Conservation (phyloP, 495 filamentous ascomycete species). For the Aspergillus avenaceus region DNA sequence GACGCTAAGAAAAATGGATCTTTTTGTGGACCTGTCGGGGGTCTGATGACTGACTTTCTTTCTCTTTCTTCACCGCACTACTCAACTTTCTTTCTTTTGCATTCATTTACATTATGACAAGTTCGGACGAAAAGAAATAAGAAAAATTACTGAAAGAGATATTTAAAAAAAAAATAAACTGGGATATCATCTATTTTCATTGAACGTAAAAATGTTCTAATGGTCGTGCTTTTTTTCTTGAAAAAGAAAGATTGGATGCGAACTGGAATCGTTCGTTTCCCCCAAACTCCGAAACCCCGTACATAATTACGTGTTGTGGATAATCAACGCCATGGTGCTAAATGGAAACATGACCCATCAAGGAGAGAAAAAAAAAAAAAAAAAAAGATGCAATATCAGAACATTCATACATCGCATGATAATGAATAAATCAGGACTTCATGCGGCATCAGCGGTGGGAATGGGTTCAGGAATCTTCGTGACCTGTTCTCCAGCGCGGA, state of each 20-base stretch:
- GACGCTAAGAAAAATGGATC: neutral
- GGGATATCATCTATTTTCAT: neutral
- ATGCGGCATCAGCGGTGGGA: constrained; percentile 44
- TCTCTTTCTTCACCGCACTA: no score
- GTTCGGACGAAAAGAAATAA: neutral
- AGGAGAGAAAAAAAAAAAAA: constrained; percentile 8
- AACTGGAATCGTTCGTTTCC: neutral
- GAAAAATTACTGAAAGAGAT: neutral
- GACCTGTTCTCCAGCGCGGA: constrained; percentile 85
- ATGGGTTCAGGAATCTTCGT: constrained; percentile 66
- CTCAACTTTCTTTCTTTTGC: no score
- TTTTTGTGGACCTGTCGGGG: neutral
- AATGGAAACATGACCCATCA: constrained; percentile 7
- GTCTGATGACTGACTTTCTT: neutral
- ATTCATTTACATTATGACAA: no score
- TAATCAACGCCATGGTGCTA: constrained; percentile 17
- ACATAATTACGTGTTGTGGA: neutral
- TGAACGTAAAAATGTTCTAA: neutral
- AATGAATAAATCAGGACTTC: constrained; percentile 3
- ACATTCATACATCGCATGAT: neutral
- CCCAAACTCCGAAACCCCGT: neutral
- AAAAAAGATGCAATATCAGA: no score
- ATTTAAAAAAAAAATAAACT: neutral
- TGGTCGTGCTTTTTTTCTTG: neutral
- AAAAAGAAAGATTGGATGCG: neutral